phyloP scores from a whole-genome alignment of 2,329 filamentous ascomycete genomes.

The Fusarium udum region DNA sequence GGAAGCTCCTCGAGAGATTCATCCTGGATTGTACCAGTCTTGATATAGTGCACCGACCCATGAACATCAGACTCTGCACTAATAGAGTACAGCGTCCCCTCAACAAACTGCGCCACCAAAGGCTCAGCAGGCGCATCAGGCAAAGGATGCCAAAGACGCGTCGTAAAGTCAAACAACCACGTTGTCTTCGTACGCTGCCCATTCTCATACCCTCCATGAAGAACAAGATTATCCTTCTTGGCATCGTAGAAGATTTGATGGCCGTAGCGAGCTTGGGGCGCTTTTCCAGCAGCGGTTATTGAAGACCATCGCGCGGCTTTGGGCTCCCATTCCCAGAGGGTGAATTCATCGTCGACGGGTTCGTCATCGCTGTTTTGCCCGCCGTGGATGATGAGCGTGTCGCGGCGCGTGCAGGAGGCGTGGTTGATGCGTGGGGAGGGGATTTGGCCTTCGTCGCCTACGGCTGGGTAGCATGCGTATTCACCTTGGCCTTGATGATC shows the following conservation, averaged over 20 bases:
- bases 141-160: constrained; percentile 14
- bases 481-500: constrained; percentile 3
- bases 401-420: constrained; percentile 22
- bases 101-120: constrained; percentile 23
- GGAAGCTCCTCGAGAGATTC: not conserved
- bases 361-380: constrained; percentile 7
- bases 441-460: constrained; percentile 4
- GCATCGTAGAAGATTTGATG: constrained; percentile 30
- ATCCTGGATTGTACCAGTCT: constrained; percentile 2
- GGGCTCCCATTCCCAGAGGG: constrained; percentile 31
- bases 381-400: constrained; percentile 23
- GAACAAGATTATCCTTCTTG: constrained; percentile 20
- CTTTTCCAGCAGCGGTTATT: constrained; percentile 19
- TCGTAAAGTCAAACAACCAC: constrained; percentile 33
- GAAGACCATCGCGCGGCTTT: constrained; percentile 7
- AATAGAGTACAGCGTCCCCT: constrained; percentile 27
- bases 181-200: constrained; percentile 5
- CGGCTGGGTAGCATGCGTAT: constrained; percentile 35
- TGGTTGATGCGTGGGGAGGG: constrained; percentile 14
- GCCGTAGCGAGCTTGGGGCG: not conserved
- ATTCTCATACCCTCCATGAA: constrained; percentile 24
- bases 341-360: constrained; percentile 20
- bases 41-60: constrained; percentile 27
- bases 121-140: constrained; percentile 13
- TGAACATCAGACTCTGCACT: constrained; percentile 26